These are phyloP conservation scores for Sesbania bispinosa DNA, from an alignment of 306 rosid genomes.

Conservation along the genomic window DNA sequence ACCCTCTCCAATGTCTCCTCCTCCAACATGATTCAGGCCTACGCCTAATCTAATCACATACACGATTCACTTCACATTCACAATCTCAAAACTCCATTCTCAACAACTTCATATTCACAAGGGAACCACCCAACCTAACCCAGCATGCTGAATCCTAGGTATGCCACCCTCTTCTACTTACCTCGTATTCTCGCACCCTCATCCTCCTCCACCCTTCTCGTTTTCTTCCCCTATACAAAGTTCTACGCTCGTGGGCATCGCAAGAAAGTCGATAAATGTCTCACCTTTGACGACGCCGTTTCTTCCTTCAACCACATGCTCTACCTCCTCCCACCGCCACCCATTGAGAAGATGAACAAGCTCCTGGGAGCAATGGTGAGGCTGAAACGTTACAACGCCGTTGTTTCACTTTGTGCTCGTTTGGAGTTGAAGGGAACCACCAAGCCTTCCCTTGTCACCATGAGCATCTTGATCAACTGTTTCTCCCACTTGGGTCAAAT, in stretches of 20 bases:
- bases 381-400: conserved; percentile 10
- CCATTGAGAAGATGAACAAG: conserved; percentile 14
- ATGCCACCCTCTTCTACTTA: neutral
- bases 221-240: neutral
- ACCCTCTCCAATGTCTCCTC: neutral
- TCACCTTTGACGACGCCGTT: conserved; percentile 10
- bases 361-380: conserved; percentile 14
- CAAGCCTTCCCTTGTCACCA: conserved; percentile 26
- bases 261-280: neutral
- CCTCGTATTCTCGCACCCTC: neutral
- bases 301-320: conserved; percentile 28
- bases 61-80: no score
- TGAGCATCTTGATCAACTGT: conserved; percentile 24
- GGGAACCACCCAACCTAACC: neutral
- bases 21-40: no score
- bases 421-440: conserved; percentile 7
- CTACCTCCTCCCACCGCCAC: conserved; percentile 6
- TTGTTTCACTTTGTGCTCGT: conserved; percentile 8
- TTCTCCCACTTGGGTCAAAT: conserved; percentile 30
- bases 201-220: neutral
- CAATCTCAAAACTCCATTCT: neutral
- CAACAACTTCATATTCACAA: neutral
- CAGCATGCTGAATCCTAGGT: conserved; percentile 11
- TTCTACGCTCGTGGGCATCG: conserved; percentile 8
- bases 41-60: no score